phyloP scores from a whole-genome alignment of 192 early-diverging fungal genomes.

The Backusella parvicylindrica region DNA sequence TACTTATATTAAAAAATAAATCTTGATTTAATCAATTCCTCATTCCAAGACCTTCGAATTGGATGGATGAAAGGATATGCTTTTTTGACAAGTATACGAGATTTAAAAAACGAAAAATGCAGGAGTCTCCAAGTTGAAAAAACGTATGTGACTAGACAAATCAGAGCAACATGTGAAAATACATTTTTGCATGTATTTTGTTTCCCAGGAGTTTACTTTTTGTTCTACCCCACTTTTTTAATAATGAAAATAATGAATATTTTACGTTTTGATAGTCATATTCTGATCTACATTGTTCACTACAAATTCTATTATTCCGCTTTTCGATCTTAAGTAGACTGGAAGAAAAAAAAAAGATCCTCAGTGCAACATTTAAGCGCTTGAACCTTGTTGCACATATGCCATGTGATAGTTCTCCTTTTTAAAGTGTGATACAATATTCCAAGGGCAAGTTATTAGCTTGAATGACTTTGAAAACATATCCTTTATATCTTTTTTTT shows the following conservation, averaged over 20 bases:
- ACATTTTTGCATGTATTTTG: not conserved
- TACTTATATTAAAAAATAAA: not conserved
- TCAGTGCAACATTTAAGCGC: not conserved
- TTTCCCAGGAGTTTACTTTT: not conserved
- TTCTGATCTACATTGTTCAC: not conserved
- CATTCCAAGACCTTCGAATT: not conserved
- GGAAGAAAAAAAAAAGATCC: not conserved
- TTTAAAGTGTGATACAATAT: not conserved
- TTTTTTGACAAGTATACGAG: not conserved
- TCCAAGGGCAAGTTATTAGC: not conserved
- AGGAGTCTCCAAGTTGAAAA: not conserved
- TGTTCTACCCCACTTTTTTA: not conserved
- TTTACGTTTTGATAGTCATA: slow-evolving; percentile 1
- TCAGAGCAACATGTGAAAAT: not conserved
- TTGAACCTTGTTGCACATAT: not conserved
- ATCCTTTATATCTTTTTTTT: not conserved
- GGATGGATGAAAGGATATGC: not conserved
- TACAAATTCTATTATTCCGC: not conserved
- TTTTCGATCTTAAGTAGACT: not conserved
- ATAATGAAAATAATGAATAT: not conserved
- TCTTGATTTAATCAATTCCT: not conserved
- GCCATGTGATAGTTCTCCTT: slow-evolving; percentile 7
- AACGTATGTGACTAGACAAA: not conserved
- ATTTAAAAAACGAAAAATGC: not conserved
- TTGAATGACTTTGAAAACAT: not conserved